Evolutionary conservation across 768 basidiomycete species (phyloP), one percentile per base, ranked within the genome.

Genomic region (Mycena albidolilacea): DNA sequence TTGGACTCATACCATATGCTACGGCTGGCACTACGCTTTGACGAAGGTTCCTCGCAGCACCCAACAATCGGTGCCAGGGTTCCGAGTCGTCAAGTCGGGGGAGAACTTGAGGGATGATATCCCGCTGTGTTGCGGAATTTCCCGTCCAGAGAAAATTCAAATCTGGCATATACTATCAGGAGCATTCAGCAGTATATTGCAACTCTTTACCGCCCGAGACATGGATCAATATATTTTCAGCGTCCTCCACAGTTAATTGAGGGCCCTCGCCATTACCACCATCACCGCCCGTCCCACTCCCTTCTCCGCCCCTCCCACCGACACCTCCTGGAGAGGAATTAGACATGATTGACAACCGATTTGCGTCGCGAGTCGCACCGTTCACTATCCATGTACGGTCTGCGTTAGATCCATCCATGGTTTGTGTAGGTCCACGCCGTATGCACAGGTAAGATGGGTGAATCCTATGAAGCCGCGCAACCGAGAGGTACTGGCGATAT

Each of bases 131-230:
- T 54, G 52, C n/a, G 52, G 52, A 21, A 54, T 54, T 54, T 54
- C 52, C 21, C 12, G 52, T n/a, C 52, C n/a, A 54, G 12, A 5
- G 6, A 54, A 54, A 54, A 54, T 54, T 54, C n/a, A 54, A 54
- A 54, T 54, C 52, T 54, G 52, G 52, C 52, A 54, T 54, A 54
- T 54, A 54, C 52, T 54, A 54, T 54, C 52, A 54, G 21, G 52
- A 54, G 21, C n/a, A 54, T 54, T 54, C 52, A 21, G n/a, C 52
- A 21, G 52, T 54, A 54, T 54, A 21, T 54, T 54, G 52, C 52
- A 54, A 54, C 23, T 21, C 7, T 30, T 54, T 54, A 54, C 52
- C 52, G 52, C 52, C 52, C 5, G 23, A n/a, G 52, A 54, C 52
- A 54, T 54, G n/a, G 15, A 54, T 21, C 21, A 21, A 5, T n/a